phyloP scores from a whole-genome alignment of 169 alveolate genomes.

The Cryptosporidium ubiquitum region DNA sequence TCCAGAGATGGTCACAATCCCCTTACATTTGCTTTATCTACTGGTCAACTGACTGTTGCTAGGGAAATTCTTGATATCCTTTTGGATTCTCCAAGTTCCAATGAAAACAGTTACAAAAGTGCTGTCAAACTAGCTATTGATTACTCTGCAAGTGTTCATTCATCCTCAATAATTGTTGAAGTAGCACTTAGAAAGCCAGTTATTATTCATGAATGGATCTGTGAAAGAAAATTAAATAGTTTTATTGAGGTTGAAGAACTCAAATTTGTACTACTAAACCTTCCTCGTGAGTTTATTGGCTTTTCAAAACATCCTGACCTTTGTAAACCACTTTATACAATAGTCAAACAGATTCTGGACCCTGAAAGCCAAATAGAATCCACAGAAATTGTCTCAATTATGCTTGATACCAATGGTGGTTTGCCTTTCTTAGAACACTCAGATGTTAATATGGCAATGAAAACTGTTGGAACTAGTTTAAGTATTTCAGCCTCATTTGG shows the following conservation, averaged over 20 bases:
- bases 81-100: conserved; percentile 19
- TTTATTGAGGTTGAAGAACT: conserved; percentile 50
- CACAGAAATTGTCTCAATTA: conserved; percentile 50
- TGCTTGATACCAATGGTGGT: conserved; percentile 61
- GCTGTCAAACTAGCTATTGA: conserved; percentile 63
- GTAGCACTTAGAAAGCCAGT: conserved; percentile 51
- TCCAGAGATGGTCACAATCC: conserved; percentile 72
- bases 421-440: conserved; percentile 44
- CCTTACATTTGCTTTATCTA: conserved; percentile 62
- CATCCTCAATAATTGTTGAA: conserved; percentile 33
- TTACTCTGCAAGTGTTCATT: conserved; percentile 46
- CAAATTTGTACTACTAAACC: conserved; percentile 48
- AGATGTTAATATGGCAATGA: conserved; percentile 60
- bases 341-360: conserved; percentile 35
- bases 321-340: conserved; percentile 57
- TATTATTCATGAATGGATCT: conserved; percentile 61
- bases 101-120: conserved; percentile 15
- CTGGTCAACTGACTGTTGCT: conserved; percentile 69
- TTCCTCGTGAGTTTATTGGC: conserved; percentile 62
- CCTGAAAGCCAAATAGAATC: conserved; percentile 74
- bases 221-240: conserved; percentile 48
- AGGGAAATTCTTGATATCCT: conserved; percentile 54
- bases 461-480: conserved; percentile 48
- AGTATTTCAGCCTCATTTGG: conserved; percentile 66
- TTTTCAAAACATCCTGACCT: conserved; percentile 58